A percentile compares a stretch with the other conserved stretches of the same genome.
These are phyloP conservation scores for Epichloe baconii DNA, from an alignment of 2,329 filamentous ascomycete genomes.

Conservation along the genomic window DNA sequence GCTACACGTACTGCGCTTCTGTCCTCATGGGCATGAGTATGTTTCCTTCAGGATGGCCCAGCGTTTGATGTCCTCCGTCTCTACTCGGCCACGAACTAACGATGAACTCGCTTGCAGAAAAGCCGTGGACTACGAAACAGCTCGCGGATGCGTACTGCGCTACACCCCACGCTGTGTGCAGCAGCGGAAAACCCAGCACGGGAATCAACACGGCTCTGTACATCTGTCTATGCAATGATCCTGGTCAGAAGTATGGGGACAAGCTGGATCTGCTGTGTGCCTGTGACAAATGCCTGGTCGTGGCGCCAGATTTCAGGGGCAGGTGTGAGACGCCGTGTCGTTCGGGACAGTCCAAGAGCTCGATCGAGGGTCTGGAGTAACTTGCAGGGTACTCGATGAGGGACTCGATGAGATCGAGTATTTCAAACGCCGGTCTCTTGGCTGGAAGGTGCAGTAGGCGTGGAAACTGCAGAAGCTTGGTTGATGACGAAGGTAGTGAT, in stretches of 20 bases:
- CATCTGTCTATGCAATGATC: constrained; percentile 25
- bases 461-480: no score
- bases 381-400: no score
- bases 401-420: no score
- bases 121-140: constrained; percentile 21
- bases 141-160: constrained; percentile 23
- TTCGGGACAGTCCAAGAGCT: constrained; percentile 9
- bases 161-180: constrained; percentile 23
- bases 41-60: neutral
- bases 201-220: constrained; percentile 21
- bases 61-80: no score
- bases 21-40: constrained; percentile 25
- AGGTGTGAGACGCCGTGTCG: constrained; percentile 25
- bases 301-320: constrained; percentile 26
- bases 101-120: constrained; percentile 11
- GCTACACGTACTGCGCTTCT: constrained; percentile 28
- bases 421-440: no score
- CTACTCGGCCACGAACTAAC: no score
- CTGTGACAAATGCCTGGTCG: constrained; percentile 26
- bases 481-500: no score
- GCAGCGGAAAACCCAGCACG: constrained; percentile 16
- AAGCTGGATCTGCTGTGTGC: constrained; percentile 25
- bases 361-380: neutral
- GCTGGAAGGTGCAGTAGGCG: no score
- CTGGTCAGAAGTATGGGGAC: constrained; percentile 19